Evolutionary conservation across 768 basidiomycete species (phyloP).

Genomic region (Obba rivulosa): DNA sequence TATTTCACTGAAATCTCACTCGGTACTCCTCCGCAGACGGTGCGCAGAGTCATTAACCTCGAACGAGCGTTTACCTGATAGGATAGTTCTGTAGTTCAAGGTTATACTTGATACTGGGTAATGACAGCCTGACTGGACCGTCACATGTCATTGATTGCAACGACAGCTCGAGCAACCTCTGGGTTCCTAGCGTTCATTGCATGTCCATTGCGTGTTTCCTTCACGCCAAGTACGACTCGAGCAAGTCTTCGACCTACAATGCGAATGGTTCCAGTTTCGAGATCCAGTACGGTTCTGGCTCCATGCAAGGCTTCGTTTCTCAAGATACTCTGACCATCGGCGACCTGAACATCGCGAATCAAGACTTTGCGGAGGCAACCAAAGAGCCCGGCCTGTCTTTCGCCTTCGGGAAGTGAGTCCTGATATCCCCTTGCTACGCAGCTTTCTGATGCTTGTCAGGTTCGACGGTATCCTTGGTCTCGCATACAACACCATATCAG

Average conservation of each 20-base stretch:
- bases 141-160: conserved; percentile 1
- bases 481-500: conserved; percentile 91
- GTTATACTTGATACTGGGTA: conserved; percentile 93
- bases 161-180: conserved; percentile 83
- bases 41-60: conserved; percentile 32
- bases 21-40: conserved; percentile 78
- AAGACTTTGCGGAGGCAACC: conserved; percentile 93
- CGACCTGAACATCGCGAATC: conserved; percentile 65
- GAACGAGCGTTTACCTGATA: neutral
- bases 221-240: conserved; percentile 86
- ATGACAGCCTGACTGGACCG: neutral
- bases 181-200: conserved; percentile 83
- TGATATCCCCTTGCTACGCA: neutral
- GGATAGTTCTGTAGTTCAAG: conserved; percentile 57
- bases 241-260: conserved; percentile 77
- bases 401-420: conserved; percentile 85
- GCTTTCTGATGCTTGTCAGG: conserved; percentile 32
- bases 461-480: conserved; percentile 96
- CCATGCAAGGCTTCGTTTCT: conserved; percentile 95
- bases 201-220: conserved; percentile 92
- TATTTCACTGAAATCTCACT: conserved; percentile 87
- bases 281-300: conserved; percentile 93
- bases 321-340: conserved; percentile 77
- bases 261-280: conserved; percentile 84
- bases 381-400: conserved; percentile 97